phyloP scores from a whole-genome alignment of 164 flowering plant genomes.

The Nelumbo lutea region DNA sequence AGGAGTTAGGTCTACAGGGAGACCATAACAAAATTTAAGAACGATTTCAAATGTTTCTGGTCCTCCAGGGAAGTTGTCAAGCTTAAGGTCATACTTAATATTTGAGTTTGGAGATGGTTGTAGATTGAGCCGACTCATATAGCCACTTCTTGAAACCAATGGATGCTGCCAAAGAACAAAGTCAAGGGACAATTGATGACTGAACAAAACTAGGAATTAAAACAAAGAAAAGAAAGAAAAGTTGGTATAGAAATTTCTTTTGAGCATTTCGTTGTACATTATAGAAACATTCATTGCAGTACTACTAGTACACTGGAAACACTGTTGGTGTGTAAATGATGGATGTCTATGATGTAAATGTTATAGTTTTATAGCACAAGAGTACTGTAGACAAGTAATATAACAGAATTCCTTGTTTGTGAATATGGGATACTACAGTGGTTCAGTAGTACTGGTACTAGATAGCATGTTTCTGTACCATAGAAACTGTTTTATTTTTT shows the following conservation, averaged over 20 bases:
- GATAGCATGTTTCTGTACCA: no score
- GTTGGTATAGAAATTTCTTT: not conserved
- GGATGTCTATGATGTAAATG: no score
- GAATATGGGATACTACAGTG: no score
- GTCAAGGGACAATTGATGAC: not conserved
- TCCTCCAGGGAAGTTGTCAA: constrained; percentile 81
- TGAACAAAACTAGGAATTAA: not conserved
- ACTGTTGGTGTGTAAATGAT: no score
- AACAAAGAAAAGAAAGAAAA: not conserved
- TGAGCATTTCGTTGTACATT: no score
- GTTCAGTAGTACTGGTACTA: no score
- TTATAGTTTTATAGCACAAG: no score
- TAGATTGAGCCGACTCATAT: constrained; percentile 40
- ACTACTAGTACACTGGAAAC: no score
- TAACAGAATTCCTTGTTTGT: no score
- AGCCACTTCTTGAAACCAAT: constrained; percentile 62
- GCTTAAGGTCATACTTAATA: constrained; percentile 35
- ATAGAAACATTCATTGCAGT: no score
- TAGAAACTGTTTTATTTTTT: no score
- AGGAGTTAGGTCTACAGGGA: constrained; percentile 52
- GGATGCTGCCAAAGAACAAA: constrained; percentile 45
- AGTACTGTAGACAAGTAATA: no score
- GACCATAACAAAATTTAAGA: constrained; percentile 70
- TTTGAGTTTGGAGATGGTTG: constrained; percentile 27
- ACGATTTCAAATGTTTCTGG: constrained; percentile 58